Evolutionary conservation across 192 early-diverging fungal species (phyloP).

Genomic region (Dissophora globulifera): DNA sequence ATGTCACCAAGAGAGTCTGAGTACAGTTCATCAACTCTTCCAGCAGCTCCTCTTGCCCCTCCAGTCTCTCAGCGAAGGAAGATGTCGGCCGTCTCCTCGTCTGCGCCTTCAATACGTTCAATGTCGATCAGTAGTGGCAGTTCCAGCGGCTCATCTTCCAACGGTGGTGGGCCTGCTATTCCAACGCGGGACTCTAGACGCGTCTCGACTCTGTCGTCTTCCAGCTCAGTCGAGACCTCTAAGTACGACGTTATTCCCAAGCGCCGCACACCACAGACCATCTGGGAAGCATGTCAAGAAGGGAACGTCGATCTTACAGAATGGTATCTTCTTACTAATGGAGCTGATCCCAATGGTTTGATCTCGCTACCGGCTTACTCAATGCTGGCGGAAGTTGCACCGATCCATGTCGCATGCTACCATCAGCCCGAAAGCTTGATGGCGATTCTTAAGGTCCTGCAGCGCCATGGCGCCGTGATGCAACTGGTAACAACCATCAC

Average conservation of each 20-base stretch:
- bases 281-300: constrained; percentile 49
- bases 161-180: constrained; percentile 21
- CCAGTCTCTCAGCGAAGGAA: constrained; percentile 33
- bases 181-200: constrained; percentile 39
- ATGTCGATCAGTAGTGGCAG: constrained; percentile 51
- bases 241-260: constrained; percentile 28
- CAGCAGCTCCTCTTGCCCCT: constrained; percentile 12
- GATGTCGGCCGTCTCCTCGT: constrained; percentile 39
- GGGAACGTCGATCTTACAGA: constrained; percentile 39
- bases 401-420: constrained; percentile 44
- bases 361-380: constrained; percentile 35
- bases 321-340: constrained; percentile 26
- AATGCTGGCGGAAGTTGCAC: constrained; percentile 40
- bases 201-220: constrained; percentile 37
- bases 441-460: constrained; percentile 21
- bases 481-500: constrained; percentile 37
- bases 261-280: constrained; percentile 20
- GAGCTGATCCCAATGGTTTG: constrained; percentile 21
- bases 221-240: constrained; percentile 30
- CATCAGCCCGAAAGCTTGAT: constrained; percentile 39
- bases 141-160: constrained; percentile 20
- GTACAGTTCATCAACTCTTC: not conserved
- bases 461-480: constrained; percentile 41
- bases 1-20: constrained; percentile 19
- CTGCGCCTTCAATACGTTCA: constrained; percentile 30